phyloP scores from a whole-genome alignment of 306 rosid species.

The Parietaria judaica region DNA sequence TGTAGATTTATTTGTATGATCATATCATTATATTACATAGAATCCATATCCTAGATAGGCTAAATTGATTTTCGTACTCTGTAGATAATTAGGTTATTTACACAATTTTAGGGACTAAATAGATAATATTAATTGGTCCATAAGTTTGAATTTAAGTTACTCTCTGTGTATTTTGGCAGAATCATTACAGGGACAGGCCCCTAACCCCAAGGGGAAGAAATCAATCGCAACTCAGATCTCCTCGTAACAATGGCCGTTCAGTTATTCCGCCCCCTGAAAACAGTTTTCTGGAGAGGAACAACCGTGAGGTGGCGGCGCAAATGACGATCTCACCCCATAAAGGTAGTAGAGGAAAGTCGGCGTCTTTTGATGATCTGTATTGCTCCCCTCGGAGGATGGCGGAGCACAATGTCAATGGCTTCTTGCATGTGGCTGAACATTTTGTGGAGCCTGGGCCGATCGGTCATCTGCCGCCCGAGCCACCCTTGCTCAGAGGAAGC shows the following conservation, averaged over 20 bases:
- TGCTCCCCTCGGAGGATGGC: constrained; percentile 30
- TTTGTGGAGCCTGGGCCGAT: constrained; percentile 26
- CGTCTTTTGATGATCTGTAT: constrained; percentile 14
- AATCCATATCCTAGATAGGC: no score
- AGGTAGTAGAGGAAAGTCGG: constrained; percentile 18
- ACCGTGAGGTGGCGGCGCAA: constrained; percentile 23
- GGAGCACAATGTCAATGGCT: constrained; percentile 22
- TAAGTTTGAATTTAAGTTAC: constrained; percentile 1
- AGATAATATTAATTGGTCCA: no score
- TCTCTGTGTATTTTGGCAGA: constrained; percentile 30
- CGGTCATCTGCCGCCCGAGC: constrained; percentile 23
- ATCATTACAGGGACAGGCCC: constrained; percentile 42
- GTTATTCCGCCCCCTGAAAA: constrained; percentile 21
- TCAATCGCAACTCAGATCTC: constrained; percentile 34
- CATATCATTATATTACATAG: no score
- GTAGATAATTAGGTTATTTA: no score
- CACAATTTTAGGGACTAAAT: no score
- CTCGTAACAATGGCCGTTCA: constrained; percentile 31
- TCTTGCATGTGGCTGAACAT: constrained; percentile 20
- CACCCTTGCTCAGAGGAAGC: constrained; percentile 17
- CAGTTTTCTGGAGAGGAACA: constrained; percentile 25
- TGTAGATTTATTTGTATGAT: no score
- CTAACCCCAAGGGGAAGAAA: constrained; percentile 37
- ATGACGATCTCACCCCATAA: constrained; percentile 20
- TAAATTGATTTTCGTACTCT: no score